Evolutionary conservation across 805 yeast genomes (phyloP).

Genomic region (Candida orba): DNA sequence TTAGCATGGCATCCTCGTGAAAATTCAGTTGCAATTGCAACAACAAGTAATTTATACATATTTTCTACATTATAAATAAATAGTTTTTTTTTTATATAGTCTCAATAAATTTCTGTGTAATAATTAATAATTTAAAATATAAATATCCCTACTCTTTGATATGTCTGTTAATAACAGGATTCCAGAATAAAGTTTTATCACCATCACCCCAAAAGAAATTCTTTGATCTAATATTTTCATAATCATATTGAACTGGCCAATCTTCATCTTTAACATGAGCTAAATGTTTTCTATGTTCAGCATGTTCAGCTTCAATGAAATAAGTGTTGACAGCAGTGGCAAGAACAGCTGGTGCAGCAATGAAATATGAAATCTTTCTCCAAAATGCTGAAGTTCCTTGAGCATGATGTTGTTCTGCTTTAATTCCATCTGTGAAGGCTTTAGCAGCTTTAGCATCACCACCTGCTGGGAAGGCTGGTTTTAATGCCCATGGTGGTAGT

Average conservation of each 20-base stretch:
- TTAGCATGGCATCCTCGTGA: conserved; percentile 98
- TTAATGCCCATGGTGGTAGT: conserved; percentile 35
- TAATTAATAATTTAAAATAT: background rate
- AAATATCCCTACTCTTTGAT: conserved; percentile 27
- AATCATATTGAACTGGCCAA: conserved; percentile 88
- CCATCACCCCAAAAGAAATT: conserved; percentile 99
- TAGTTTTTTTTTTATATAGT: background rate
- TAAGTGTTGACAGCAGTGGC: conserved; percentile 75
- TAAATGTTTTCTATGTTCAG: conserved; percentile 79
- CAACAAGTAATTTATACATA: conserved; percentile 88
- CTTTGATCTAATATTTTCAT: conserved; percentile 81
- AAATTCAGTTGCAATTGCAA: conserved; percentile 95
- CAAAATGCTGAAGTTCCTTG: conserved; percentile 67
- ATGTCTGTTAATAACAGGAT: conserved; percentile 85
- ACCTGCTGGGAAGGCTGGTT: conserved; percentile 41
- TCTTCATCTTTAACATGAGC: conserved; percentile 71
- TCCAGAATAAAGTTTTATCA: conserved; percentile 96
- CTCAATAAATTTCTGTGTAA: background rate
- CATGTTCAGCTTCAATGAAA: conserved; percentile 80
- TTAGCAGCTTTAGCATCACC: conserved; percentile 41
- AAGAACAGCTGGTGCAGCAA: conserved; percentile 78
- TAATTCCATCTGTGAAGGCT: conserved; percentile 53
- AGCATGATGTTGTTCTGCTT: conserved; percentile 76
- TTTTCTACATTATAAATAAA: conserved; percentile 60
- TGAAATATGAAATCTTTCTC: conserved; percentile 75